These are phyloP conservation scores for Infundibulicybe gibba DNA, from an alignment of 768 basidiomycete genomes.

Conservation along the genomic window DNA sequence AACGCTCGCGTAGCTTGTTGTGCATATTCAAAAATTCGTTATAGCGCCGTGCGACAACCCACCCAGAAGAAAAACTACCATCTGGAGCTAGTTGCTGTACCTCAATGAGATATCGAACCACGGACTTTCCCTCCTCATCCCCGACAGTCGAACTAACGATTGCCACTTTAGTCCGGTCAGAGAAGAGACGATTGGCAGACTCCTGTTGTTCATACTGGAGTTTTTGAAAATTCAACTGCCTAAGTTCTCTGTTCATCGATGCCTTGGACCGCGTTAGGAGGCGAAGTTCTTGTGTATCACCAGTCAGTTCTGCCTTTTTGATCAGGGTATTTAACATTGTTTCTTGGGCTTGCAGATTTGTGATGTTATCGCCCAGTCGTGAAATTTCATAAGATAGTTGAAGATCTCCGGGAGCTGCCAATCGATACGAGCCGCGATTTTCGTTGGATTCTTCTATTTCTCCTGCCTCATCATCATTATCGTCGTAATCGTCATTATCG, in stretches of 20 bases:
- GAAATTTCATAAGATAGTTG: constrained; percentile 85
- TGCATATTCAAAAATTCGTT: constrained; percentile 94
- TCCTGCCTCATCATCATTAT: constrained; percentile 35
- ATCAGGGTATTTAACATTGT: constrained; percentile 83
- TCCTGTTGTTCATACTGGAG: constrained; percentile 94
- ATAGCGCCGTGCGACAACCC: constrained; percentile 92
- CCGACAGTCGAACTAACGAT: constrained; percentile 82
- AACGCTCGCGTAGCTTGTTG: constrained; percentile 77
- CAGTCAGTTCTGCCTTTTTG: constrained; percentile 92
- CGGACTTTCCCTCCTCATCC: constrained; percentile 84
- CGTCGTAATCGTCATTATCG: constrained; percentile 47
- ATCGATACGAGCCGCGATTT: constrained; percentile 55
- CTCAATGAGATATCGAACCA: constrained; percentile 90
- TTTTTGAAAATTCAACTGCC: constrained; percentile 86
- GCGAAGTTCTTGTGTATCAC: constrained; percentile 81
- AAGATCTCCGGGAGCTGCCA: constrained; percentile 87
- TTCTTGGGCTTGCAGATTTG: constrained; percentile 76
- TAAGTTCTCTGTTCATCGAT: constrained; percentile 76
- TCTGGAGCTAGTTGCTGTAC: constrained; percentile 85
- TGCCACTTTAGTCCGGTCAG: constrained; percentile 78
- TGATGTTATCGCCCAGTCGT: constrained; percentile 72
- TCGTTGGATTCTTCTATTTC: constrained; percentile 36
- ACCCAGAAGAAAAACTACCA: constrained; percentile 77
- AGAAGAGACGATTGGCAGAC: constrained; percentile 80
- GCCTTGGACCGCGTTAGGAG: constrained; percentile 81